These are phyloP conservation scores for Diaporthe vaccinii DNA, from an alignment of 2,329 filamentous ascomycete species.

Conservation along the genomic window DNA sequence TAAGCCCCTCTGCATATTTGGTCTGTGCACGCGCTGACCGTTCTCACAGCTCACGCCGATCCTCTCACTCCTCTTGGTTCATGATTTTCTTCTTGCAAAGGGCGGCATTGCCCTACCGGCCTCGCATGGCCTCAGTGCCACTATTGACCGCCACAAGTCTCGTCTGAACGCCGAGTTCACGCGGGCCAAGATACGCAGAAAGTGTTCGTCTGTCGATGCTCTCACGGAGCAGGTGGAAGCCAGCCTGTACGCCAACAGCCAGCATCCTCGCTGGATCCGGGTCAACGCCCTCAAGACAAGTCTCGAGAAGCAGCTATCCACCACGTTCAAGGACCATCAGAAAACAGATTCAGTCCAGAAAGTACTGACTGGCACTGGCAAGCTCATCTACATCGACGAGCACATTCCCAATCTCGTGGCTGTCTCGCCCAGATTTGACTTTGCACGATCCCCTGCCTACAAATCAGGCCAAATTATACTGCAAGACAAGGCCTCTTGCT, in stretches of 20 bases:
- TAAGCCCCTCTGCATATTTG: conserved; percentile 53
- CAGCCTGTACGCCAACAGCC: conserved; percentile 63
- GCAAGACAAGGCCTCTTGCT: conserved; percentile 97
- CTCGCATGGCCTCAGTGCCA: conserved; percentile 81
- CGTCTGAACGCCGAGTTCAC: conserved; percentile 87
- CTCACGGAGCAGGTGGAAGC: conserved; percentile 72
- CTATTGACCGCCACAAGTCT: conserved; percentile 85
- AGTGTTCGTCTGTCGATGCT: conserved; percentile 75
- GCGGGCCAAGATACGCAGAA: conserved; percentile 80
- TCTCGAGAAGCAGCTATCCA: conserved; percentile 78
- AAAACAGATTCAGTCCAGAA: conserved; percentile 68
- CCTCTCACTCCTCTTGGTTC: conserved; percentile 84
- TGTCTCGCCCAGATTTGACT: conserved; percentile 77
- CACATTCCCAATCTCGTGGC: conserved; percentile 89
- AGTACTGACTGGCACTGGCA: conserved; percentile 62
- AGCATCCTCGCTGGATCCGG: conserved; percentile 91
- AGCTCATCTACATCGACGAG: conserved; percentile 78
- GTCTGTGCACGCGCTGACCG: conserved; percentile 46
- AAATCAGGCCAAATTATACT: conserved; percentile 83
- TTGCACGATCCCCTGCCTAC: conserved; percentile 82
- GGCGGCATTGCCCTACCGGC: conserved; percentile 85
- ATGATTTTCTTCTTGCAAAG: conserved; percentile 88
- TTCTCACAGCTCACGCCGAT: conserved; percentile 78
- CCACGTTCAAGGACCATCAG: conserved; percentile 77
- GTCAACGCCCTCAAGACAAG: conserved; percentile 84